Evolutionary conservation across 495 filamentous ascomycete genomes (phyloP).

Genomic region (Friedmanniomyces endolithicus): DNA sequence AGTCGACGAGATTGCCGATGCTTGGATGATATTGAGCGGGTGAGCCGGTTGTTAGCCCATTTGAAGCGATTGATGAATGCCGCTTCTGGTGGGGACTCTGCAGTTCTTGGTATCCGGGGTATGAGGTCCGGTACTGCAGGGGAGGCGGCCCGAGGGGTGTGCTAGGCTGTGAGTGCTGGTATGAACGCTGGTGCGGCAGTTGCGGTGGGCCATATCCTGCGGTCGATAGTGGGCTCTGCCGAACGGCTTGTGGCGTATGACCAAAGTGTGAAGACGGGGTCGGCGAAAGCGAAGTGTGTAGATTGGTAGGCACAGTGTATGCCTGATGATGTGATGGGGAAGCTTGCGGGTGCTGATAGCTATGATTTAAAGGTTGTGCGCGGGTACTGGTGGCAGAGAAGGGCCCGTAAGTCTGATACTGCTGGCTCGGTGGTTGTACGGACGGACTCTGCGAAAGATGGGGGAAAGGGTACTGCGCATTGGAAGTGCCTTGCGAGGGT

Average conservation of each 20-base stretch:
- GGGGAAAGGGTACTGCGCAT: constrained; percentile 43
- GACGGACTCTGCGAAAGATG: constrained; percentile 38
- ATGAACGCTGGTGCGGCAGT: constrained; percentile 27
- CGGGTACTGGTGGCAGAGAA: constrained; percentile 25
- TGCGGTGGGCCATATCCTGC: neutral
- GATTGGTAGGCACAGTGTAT: constrained; percentile 35
- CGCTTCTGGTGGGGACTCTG: constrained; percentile 25
- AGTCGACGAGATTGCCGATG: constrained; percentile 20
- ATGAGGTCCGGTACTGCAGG: constrained; percentile 32
- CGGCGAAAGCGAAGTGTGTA: constrained; percentile 38
- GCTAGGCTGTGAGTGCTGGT: constrained; percentile 42
- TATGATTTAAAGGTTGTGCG: constrained; percentile 3
- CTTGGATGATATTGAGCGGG: constrained; percentile 11
- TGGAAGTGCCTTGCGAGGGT: constrained; percentile 39
- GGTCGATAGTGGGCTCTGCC: constrained; percentile 42
- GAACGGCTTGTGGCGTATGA: constrained; percentile 38
- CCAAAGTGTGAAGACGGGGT: constrained; percentile 47
- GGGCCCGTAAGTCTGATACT: constrained; percentile 32
- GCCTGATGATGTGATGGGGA: constrained; percentile 42
- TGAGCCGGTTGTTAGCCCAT: constrained; percentile 5
- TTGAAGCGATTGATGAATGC: constrained; percentile 15
- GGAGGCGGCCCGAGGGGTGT: constrained; percentile 44
- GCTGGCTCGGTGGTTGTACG: constrained; percentile 13
- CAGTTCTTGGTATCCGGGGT: constrained; percentile 38
- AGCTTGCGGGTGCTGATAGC: constrained; percentile 22